A percentile compares a stretch with the other conserved stretches of the same genome.
phyloP scores from a whole-genome alignment of 768 basidiomycete genomes.

The Agrocybe praecox region DNA sequence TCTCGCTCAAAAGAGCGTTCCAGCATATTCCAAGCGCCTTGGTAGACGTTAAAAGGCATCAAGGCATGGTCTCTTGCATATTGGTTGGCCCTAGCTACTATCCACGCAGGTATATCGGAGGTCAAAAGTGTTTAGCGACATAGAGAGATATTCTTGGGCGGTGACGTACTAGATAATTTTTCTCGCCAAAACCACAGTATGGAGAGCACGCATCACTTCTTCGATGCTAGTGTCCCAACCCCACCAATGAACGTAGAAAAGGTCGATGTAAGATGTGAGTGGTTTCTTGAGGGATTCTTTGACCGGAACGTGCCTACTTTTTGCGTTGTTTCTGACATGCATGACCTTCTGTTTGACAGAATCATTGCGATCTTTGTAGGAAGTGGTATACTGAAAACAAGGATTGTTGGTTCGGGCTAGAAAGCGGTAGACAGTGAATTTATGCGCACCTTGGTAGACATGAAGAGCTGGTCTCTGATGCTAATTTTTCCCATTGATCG shows the following conservation, averaged over 20 bases:
- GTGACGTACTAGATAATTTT: slow-evolving; percentile 48
- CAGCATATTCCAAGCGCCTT: slow-evolving; percentile 44
- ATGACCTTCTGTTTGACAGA: slow-evolving; percentile 15
- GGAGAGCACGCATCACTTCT: slow-evolving; percentile 55
- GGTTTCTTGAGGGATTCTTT: slow-evolving; percentile 49
- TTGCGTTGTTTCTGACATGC: slow-evolving; percentile 32
- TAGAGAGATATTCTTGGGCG: not conserved
- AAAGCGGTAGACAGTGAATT: not conserved
- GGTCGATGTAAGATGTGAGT: slow-evolving; percentile 46
- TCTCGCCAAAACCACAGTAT: slow-evolving; percentile 50
- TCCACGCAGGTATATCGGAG: slow-evolving; percentile 46
- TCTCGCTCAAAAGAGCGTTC: slow-evolving; percentile 52
- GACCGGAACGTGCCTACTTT: slow-evolving; percentile 43
- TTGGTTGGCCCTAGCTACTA: slow-evolving; percentile 47
- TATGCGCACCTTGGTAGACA: slow-evolving; percentile 42
- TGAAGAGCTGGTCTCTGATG: slow-evolving; percentile 51
- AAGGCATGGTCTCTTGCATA: slow-evolving; percentile 48
- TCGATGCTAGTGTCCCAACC: slow-evolving; percentile 54
- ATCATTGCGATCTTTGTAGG: slow-evolving; percentile 28
- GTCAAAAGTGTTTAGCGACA: slow-evolving; percentile 27
- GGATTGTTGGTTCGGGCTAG: not conserved
- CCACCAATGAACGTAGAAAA: slow-evolving; percentile 53
- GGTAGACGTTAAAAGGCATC: slow-evolving; percentile 54
- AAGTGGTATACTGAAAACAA: slow-evolving; percentile 27
- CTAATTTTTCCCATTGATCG: slow-evolving; percentile 32